phyloP scores from a whole-genome alignment of 2,329 filamentous ascomycete genomes.

The Pestalotiopsis sp. region DNA sequence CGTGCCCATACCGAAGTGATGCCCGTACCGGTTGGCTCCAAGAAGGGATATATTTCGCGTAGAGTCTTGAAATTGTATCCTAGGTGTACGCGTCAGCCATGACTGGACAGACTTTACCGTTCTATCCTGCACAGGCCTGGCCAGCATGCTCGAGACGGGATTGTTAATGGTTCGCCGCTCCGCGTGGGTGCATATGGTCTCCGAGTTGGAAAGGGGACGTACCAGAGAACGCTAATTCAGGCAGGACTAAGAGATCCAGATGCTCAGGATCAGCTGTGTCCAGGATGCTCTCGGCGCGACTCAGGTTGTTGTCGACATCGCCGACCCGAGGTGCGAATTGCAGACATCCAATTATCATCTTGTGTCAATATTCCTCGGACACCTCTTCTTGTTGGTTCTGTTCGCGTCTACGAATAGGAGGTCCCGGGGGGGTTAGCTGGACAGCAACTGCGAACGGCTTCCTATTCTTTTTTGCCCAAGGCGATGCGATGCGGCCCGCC shows the following conservation, averaged over 20 bases:
- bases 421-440: too few relatives aligned
- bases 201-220: slow-evolving; percentile 24
- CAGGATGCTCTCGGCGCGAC: slow-evolving; percentile 67
- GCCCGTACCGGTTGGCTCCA: slow-evolving; percentile 69
- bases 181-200: background rate
- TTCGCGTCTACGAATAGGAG: background rate
- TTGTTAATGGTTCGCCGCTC: too few relatives aligned
- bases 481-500: too few relatives aligned
- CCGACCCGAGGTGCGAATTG: slow-evolving; percentile 76
- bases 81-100: slow-evolving; percentile 24
- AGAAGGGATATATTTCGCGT: slow-evolving; percentile 66
- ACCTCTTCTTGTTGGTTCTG: too few relatives aligned
- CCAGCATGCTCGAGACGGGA: background rate
- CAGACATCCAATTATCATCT: slow-evolving; percentile 65
- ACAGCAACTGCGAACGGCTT: too few relatives aligned
- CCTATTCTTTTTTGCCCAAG: too few relatives aligned
- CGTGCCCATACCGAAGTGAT: slow-evolving; percentile 74
- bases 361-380: slow-evolving; percentile 11
- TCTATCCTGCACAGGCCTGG: background rate
- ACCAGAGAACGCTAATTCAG: slow-evolving; percentile 78
- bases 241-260: slow-evolving; percentile 74
- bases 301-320: slow-evolving; percentile 71
- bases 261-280: slow-evolving; percentile 50
- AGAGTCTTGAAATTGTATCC: slow-evolving; percentile 80
- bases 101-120: background rate